Base-by-base conservation (phyloP, 2,329 filamentous ascomycete genomes). In the Ophiocordyceps camponoti-rufipedis region DNA sequence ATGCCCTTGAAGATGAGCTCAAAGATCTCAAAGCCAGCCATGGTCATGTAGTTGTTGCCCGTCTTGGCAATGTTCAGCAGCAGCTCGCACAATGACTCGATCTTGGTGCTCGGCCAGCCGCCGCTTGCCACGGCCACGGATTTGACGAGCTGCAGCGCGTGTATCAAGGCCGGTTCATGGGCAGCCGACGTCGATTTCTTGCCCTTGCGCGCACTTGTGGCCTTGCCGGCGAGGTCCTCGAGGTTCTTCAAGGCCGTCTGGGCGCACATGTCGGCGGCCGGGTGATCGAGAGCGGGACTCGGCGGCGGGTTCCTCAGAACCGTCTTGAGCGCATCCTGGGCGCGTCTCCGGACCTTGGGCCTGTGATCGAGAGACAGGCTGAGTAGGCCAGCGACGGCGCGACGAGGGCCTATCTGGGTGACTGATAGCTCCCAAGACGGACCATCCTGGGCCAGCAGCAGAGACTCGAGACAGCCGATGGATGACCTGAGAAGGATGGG, bases 81-180 rank as follows among this genome's bases (percentile, higher is more conserved):
- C 45, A 94, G 67, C 62, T 96, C 88, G 61, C 88, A 95, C 32
- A 98, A 68, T 2, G 82, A 71, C 64, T 98, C 91, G 46, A 95
- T 94, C 65, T 94, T 94, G 67, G 83, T 86, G 67, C 83, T 94
- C 1, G 91, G 91, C 91, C 91, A 98, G 44, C 91, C 91, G 39
- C 86, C 85, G 48, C 86, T 89, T 5, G 85, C 86, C 3, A 75
- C 72, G 1, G 91, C 87, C 48, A 98, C 77, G 0, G 85, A 84
- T 70, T 94, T 95, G 51, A 94, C 82, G 46, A 98, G 69, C 56
- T 98, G 89, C 50, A 98, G 68, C 2, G 88, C 82, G 59, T 96
- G 91, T 52, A 96, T 94, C 44, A 96, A 70, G 29, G 78, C 78
- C 2, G 91, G 88, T 50, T 94, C 86, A 56, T 87, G 76, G 46